phyloP scores from a whole-genome alignment of 495 filamentous ascomycete genomes.

The Neurospora terricola region DNA sequence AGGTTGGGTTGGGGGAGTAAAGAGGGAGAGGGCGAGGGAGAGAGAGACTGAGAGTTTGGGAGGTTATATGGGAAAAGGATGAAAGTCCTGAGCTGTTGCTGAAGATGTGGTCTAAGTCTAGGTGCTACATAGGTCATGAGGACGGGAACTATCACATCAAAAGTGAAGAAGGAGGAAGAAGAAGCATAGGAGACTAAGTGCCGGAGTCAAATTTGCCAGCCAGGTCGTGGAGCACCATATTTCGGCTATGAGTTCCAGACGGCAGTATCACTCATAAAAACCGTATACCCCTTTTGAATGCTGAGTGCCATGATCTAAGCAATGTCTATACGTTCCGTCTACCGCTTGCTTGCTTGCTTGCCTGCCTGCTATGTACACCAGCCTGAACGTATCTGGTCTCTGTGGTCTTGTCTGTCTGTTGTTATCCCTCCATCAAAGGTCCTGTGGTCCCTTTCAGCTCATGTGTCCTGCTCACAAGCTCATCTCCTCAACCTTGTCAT shows the following conservation, averaged over 20 bases:
- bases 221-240: not conserved
- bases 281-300: not conserved
- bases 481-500: not conserved
- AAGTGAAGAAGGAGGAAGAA: not conserved
- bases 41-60: not conserved
- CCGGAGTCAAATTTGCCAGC: not conserved
- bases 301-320: not conserved
- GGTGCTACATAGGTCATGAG: not conserved
- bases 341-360: not conserved
- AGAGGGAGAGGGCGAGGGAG: not conserved
- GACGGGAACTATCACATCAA: not conserved
- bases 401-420: not conserved
- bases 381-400: not conserved
- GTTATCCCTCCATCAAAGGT: not conserved
- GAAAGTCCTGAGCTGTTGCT: not conserved
- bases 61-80: not conserved
- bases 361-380: constrained; percentile 3
- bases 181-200: not conserved
- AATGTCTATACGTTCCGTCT: not conserved
- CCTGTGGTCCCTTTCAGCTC: not conserved
- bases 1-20: not conserved
- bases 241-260: not conserved
- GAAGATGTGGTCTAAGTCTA: not conserved
- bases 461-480: not conserved
- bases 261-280: not conserved